phyloP scores from a whole-genome alignment of 257 asterid species.

The Pogostemon cablin region DNA sequence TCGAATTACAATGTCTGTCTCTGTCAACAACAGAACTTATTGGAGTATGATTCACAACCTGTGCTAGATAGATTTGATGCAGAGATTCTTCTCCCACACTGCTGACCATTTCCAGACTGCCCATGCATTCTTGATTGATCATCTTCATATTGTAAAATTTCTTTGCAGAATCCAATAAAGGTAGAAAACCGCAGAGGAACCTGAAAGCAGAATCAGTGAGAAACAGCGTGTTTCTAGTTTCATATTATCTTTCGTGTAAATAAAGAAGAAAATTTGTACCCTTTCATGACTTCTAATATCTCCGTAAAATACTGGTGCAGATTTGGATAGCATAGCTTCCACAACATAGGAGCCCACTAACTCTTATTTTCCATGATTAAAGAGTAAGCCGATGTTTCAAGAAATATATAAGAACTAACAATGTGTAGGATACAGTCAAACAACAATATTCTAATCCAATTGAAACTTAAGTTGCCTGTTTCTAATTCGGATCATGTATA shows the following conservation, averaged over 20 bases:
- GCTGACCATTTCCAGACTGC: constrained; percentile 37
- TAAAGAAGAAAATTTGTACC: constrained; percentile 48
- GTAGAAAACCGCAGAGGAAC: constrained; percentile 76
- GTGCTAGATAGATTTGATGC: constrained; percentile 87
- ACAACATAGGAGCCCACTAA: constrained; percentile 61
- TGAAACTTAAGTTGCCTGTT: not conserved
- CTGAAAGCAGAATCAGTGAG: constrained; percentile 41
- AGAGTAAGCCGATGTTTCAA: constrained; percentile 23
- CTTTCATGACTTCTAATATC: constrained; percentile 95
- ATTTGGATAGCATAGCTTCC: constrained; percentile 88
- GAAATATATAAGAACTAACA: constrained; percentile 25
- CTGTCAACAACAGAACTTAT: not conserved
- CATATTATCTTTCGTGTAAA: not conserved
- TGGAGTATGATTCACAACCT: constrained; percentile 51
- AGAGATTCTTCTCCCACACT: constrained; percentile 50
- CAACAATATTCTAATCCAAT: constrained; percentile 18
- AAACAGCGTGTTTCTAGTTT: constrained; percentile 15
- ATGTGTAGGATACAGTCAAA: constrained; percentile 3
- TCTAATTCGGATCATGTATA: constrained; percentile 1
- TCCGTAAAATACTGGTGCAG: constrained; percentile 87
- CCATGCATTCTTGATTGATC: constrained; percentile 43
- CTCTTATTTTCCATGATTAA: constrained; percentile 51
- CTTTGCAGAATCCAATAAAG: constrained; percentile 80
- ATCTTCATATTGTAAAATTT: constrained; percentile 41
- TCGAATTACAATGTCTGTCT: not conserved